These are phyloP conservation scores for Claviceps digitariae DNA, from an alignment of 2,329 filamentous ascomycete genomes.

Conservation along the genomic window DNA sequence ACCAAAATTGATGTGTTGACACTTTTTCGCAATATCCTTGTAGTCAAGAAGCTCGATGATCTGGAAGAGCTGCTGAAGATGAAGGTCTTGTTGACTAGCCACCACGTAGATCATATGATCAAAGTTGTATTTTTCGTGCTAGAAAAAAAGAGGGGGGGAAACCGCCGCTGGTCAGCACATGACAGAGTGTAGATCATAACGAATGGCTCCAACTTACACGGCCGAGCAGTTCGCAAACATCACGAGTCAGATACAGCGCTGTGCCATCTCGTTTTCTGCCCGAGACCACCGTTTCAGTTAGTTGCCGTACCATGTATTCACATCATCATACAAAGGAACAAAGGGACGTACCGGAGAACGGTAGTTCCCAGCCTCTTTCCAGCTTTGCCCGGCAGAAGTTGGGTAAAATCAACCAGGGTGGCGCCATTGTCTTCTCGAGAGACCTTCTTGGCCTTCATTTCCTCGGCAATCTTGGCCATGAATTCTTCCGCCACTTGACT, in stretches of 20 bases:
- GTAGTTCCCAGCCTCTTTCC: conserved; percentile 58
- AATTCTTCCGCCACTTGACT: conserved; percentile 54
- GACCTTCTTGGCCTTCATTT: conserved; percentile 50
- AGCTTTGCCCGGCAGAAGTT: conserved; percentile 50
- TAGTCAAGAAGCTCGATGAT: conserved; percentile 60
- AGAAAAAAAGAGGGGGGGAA: neutral
- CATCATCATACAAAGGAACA: neutral
- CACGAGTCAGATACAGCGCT: conserved; percentile 63
- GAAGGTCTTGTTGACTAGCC: conserved; percentile 56
- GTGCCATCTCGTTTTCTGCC: conserved; percentile 54
- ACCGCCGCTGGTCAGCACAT: neutral
- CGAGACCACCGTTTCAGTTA: neutral
- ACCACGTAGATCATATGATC: conserved; percentile 74
- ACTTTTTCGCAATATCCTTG: conserved; percentile 52
- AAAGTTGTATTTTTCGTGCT: conserved; percentile 46
- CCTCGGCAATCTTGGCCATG: conserved; percentile 50
- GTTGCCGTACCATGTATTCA: neutral
- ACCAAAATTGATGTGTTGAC: conserved; percentile 65
- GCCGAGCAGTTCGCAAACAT: conserved; percentile 61
- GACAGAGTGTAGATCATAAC: neutral
- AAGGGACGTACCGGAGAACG: conserved; percentile 39
- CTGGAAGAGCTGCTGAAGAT: conserved; percentile 58
- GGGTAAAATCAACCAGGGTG: conserved; percentile 57
- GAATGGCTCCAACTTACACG: conserved; percentile 22
- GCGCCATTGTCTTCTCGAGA: conserved; percentile 60